Conservation (phyloP, 1,284 basidiomycete genomes). For the Cryptococcus jaspeensis region DNA sequence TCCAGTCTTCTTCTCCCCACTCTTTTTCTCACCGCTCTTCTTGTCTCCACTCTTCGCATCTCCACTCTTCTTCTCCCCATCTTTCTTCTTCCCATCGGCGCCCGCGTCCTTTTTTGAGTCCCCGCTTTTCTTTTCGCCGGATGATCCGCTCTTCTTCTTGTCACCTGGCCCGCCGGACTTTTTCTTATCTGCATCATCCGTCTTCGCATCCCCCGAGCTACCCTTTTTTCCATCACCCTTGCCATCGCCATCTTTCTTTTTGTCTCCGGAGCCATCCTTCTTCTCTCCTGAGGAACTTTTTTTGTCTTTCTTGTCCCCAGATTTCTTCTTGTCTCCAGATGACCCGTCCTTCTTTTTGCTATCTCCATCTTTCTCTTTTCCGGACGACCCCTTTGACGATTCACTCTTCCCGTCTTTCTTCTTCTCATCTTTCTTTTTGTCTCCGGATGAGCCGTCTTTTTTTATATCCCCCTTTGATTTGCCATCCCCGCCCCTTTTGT, state of each 20-base stretch:
- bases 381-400: not conserved
- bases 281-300: not conserved
- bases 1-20: not conserved
- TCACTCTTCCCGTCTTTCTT: not conserved
- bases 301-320: not conserved
- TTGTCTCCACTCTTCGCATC: not conserved
- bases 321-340: not conserved
- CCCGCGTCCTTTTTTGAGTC: not conserved
- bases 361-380: not conserved
- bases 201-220: not conserved
- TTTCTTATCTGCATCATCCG: not conserved
- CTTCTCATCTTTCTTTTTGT: not conserved
- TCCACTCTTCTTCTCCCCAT: not conserved
- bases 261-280: not conserved
- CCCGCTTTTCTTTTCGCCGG: not conserved
- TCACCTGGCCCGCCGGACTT: not conserved
- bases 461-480: not conserved
- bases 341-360: not conserved
- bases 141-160: not conserved
- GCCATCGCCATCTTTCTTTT: not conserved
- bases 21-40: constrained; percentile 1
- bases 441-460: not conserved
- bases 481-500: not conserved
- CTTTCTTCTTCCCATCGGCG: not conserved
- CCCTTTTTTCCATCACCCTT: constrained; percentile 3